Percentiles rank a stretch among this genome's conserved stretches.
Conservation (phyloP, 2,329 filamentous ascomycete genomes). For the Teratosphaeria epicoccoides region DNA sequence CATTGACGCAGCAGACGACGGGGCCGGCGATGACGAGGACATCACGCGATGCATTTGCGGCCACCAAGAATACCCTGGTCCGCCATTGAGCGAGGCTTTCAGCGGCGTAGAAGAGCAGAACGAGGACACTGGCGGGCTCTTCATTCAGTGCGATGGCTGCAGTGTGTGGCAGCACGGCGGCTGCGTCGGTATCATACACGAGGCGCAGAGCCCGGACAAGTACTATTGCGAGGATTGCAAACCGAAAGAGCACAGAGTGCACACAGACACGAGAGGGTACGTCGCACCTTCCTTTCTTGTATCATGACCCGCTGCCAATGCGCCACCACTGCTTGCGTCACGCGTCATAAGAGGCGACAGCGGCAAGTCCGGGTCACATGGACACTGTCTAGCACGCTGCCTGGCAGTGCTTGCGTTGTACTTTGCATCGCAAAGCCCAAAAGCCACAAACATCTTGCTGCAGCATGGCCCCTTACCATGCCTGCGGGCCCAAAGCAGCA, state of each 20-base stretch:
- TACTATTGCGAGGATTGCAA: constrained; percentile 96
- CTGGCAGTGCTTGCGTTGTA: not conserved
- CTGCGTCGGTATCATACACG: constrained; percentile 93
- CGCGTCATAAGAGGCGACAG: not conserved
- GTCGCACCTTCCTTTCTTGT: constrained; percentile 29
- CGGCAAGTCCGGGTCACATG: not conserved
- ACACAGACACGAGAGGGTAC: constrained; percentile 74
- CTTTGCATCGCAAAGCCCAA: not conserved
- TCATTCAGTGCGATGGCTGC: constrained; percentile 95
- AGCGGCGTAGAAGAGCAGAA: constrained; percentile 46
- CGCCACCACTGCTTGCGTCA: not conserved
- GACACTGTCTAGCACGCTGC: not conserved
- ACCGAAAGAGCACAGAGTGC: constrained; percentile 80
- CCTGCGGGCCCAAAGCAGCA: constrained; percentile 15
- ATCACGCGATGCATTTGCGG: constrained; percentile 92
- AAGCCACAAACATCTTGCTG: not conserved
- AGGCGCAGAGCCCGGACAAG: constrained; percentile 84
- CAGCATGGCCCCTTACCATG: constrained; percentile 20
- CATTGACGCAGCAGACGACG: constrained; percentile 45
- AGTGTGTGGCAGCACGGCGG: constrained; percentile 99
- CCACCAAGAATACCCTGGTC: constrained; percentile 87
- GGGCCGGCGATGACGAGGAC: constrained; percentile 55
- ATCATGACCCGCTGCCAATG: not conserved
- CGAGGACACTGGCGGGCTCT: constrained; percentile 86
- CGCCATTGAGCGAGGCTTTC: constrained; percentile 45